Base-by-base conservation (phyloP, 2,329 filamentous ascomycete genomes). In the Lasiodiplodia citricola region DNA sequence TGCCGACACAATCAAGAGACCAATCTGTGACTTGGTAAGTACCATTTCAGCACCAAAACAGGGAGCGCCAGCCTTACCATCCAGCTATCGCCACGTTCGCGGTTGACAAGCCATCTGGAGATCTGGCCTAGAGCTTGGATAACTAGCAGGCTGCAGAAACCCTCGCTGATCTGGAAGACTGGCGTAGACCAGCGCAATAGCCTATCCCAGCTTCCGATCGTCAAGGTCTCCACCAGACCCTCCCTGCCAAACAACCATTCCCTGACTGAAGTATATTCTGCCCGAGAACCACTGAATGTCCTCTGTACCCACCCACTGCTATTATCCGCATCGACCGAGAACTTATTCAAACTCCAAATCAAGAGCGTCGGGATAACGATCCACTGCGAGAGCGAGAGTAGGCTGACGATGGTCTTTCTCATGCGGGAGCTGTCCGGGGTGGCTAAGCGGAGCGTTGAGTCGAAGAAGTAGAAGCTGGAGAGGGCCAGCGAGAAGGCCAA, bases 101-200 rank as follows among this genome's bases (percentile, higher is more conserved):
- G 86, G 81, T 98, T 98, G 67, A 98, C 95, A 37, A 98, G 87
- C 91, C 94, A 98, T 79, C 93, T 88, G 23, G 96, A 97, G 72
- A 98, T 94, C 79, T 97, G 95, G 0, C 96, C 96, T 16, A 92
- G 91, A 21, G 94, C 93, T 81, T 99, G 96, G 69, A 99, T 98
- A 72, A 98, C 94, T 68, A 98, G 83, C 74, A 99, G 83, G 76
- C 93, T 98, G 84, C 96, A 98, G 82, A 99, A 99, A 7, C 96
- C 96, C 80, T 99, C 96, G 65, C 92, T 88, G 10, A 99, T 85
- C 82, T 99, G 96, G 83, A 98, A 99, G 64, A 97, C 87, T 0
- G 96, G 96, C 4, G 93, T 96, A 41, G 94, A 97, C 84, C 96
- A 98, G 76, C 91, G 87, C 80, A 99, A 82, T 62, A 93, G 83